phyloP scores from a whole-genome alignment of 2,329 filamentous ascomycete genomes.

The Aquanectria penicillioides region DNA sequence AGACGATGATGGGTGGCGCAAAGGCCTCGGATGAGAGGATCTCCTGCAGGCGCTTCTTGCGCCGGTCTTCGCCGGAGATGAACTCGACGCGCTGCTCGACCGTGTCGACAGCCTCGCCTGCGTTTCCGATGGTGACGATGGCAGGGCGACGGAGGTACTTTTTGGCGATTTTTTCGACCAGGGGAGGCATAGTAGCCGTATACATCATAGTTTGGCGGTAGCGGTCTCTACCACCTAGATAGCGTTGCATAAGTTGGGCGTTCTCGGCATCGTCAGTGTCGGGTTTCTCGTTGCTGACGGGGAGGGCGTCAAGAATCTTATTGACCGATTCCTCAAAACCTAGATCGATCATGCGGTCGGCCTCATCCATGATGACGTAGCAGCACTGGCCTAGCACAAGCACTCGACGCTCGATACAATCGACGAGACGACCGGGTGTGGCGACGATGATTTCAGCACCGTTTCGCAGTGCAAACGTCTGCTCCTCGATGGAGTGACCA shows the following conservation, averaged over 20 bases:
- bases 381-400: slow-evolving; percentile 95
- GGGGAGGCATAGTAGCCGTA: slow-evolving; percentile 95
- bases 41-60: slow-evolving; percentile 94
- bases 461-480: slow-evolving; percentile 87
- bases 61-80: slow-evolving; percentile 88
- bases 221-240: slow-evolving; percentile 77
- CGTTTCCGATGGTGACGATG: slow-evolving; percentile 93
- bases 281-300: slow-evolving; percentile 93
- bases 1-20: slow-evolving; percentile 92
- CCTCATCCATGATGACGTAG: slow-evolving; percentile 99
- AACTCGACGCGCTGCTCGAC: slow-evolving; percentile 98
- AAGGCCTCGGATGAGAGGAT: slow-evolving; percentile 86
- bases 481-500: slow-evolving; percentile 94
- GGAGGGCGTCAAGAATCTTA: slow-evolving; percentile 94
- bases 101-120: slow-evolving; percentile 95
- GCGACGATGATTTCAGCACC: slow-evolving; percentile 98
- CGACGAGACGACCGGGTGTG: slow-evolving; percentile 95
- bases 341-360: slow-evolving; percentile 98
- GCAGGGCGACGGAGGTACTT: slow-evolving; percentile 95
- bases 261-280: slow-evolving; percentile 94
- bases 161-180: slow-evolving; percentile 94
- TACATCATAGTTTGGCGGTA: slow-evolving; percentile 99
- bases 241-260: slow-evolving; percentile 82
- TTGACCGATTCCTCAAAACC: slow-evolving; percentile 98
- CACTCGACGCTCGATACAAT: slow-evolving; percentile 93